phyloP scores from a whole-genome alignment of 176 grass and related monocot species.

The Bothriochloa decipiens region DNA sequence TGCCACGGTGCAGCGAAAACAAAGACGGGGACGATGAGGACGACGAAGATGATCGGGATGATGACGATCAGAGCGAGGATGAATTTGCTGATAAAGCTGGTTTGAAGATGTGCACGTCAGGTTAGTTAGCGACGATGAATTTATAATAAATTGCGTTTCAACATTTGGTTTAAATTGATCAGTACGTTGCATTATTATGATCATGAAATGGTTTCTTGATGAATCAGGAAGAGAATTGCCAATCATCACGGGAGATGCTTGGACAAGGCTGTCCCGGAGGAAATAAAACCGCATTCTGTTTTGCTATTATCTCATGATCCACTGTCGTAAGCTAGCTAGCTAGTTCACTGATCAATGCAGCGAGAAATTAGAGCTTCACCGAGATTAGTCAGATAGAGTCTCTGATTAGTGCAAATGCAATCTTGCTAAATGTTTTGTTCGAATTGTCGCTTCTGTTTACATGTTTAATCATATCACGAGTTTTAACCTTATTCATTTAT shows the following conservation, averaged over 20 bases:
- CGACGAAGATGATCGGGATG: background rate
- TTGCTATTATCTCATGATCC: conserved; percentile 43
- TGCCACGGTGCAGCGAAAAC: background rate
- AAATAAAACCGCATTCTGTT: background rate
- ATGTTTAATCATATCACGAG: background rate
- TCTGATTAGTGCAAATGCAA: background rate
- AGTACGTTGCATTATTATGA: background rate
- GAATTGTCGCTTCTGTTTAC: background rate
- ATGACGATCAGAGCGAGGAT: conserved; percentile 40
- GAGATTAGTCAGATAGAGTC: background rate
- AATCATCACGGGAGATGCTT: conserved; percentile 44
- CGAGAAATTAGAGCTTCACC: background rate
- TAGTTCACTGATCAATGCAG: background rate
- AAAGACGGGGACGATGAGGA: background rate
- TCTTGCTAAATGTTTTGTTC: conserved; percentile 17
- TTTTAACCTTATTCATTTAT: background rate
- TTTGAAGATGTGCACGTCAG: conserved; percentile 40
- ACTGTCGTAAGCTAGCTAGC: conserved; percentile 4
- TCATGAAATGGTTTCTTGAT: conserved; percentile 37
- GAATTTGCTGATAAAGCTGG: conserved; percentile 26
- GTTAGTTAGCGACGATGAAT: background rate
- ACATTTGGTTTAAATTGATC: background rate
- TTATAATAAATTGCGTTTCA: background rate
- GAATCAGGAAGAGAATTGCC: conserved; percentile 45
- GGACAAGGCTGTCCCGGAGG: conserved; percentile 27